Evolutionary conservation across 2,329 filamentous ascomycete species (phyloP).

Genomic region (Macroventuria anomochaeta): DNA sequence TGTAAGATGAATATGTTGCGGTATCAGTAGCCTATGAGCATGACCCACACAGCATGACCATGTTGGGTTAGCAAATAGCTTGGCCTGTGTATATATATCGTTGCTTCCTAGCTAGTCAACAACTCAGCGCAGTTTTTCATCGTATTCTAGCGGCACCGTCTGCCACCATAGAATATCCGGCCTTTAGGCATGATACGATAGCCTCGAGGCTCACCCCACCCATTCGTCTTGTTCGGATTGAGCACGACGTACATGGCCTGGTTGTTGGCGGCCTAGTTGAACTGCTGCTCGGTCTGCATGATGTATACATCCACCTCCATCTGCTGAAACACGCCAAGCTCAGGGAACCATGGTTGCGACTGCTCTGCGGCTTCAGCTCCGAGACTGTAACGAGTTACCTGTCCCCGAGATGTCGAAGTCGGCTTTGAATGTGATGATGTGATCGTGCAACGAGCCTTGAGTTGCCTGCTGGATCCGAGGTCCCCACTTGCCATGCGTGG

Average conservation of each 20-base stretch:
- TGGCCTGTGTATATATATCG: too few species aligned
- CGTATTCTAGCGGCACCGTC: too few species aligned
- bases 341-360: conserved; percentile 42
- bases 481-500: conserved; percentile 44
- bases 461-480: conserved; percentile 49
- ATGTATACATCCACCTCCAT: conserved; percentile 40
- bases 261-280: conserved; percentile 59
- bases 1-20: conserved; percentile 49
- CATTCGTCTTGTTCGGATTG: conserved; percentile 58
- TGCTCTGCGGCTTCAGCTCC: conserved; percentile 35
- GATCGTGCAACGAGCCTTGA: conserved; percentile 43
- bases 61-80: too few species aligned
- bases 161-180: too few species aligned
- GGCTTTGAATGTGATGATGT: conserved; percentile 52
- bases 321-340: conserved; percentile 41
- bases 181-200: conserved; percentile 53
- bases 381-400: conserved; percentile 44
- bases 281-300: conserved; percentile 53
- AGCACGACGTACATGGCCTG: conserved; percentile 58
- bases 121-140: too few species aligned
- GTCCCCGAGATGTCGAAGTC: conserved; percentile 49
- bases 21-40: too few species aligned
- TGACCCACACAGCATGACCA: too few species aligned
- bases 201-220: conserved; percentile 59
- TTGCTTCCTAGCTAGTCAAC: too few species aligned